Evolutionary conservation across 805 yeast species (phyloP), one percentile per base, ranked within the genome.

Genomic region (Saturnispora silvae): DNA sequence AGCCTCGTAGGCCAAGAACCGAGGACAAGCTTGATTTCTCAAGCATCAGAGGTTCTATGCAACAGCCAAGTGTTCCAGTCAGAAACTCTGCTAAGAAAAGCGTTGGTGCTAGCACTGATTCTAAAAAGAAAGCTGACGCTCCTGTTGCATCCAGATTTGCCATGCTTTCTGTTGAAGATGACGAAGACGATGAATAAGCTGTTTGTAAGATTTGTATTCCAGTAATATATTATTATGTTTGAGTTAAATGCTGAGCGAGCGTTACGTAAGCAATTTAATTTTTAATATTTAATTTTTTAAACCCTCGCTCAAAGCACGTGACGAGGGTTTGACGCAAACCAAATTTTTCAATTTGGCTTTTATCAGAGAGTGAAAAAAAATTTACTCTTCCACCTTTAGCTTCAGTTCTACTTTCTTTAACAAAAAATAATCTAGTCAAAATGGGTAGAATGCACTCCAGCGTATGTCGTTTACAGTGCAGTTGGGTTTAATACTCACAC

Each of bases 371-470:
- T n/a, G n/a, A n/a, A n/a, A n/a, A n/a, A n/a, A n/a, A n/a, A n/a
- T n/a, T n/a, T n/a, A n/a, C n/a, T n/a, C n/a, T n/a, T n/a, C n/a
- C n/a, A n/a, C n/a, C n/a, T n/a, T n/a, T n/a, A n/a, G n/a, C n/a
- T n/a, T n/a, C n/a, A n/a, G n/a, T n/a, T n/a, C n/a, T 25, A 11
- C 28, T 18, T 19, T 29, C 14, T 29, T 29, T n/a, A 29, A 15
- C 28, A 34, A 26, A 22, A 32, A 18, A 32, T 27, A 35, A 29
- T 24, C 31, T 42, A 40, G 35, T 33, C 77, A 82, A 75, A 67
- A 89, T 89, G 98, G 98, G 95, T 87, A 95, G 98, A 76, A 79
- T 89, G 87, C 97, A 89, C 85, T 82, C 95, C 73, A 72, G 82
- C 68, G 94, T 82, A 81, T 75, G 94, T 81, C 40, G 41, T 26